Conservation (phyloP, 2,329 filamentous ascomycete species). For the Colletotrichum noveboracense region DNA sequence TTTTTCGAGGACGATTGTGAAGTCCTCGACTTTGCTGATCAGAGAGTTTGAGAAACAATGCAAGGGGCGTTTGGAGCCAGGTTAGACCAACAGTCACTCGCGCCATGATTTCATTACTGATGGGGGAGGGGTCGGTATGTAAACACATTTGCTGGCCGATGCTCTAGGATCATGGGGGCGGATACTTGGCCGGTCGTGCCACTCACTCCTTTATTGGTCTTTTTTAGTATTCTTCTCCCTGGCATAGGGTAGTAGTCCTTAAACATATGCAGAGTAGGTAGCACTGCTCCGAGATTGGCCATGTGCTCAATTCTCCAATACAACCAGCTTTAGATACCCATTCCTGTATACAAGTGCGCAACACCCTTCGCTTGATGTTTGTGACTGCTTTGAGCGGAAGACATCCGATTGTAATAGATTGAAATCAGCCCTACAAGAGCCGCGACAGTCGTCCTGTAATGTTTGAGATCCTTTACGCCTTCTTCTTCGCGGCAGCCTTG, state of each 20-base stretch:
- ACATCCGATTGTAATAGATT: neutral
- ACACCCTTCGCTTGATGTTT: neutral
- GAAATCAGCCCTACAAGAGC: neutral
- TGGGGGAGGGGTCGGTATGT: neutral
- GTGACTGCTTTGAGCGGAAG: neutral
- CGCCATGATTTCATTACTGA: constrained; percentile 1
- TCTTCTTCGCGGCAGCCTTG: constrained; percentile 84
- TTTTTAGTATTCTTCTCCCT: constrained; percentile 8
- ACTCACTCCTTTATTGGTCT: constrained; percentile 20
- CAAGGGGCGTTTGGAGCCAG: constrained; percentile 18
- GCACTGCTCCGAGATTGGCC: neutral
- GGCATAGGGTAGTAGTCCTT: constrained; percentile 15
- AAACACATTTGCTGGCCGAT: neutral
- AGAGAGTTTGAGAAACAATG: constrained; percentile 57
- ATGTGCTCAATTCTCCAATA: constrained; percentile 10
- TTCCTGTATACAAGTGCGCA: neutral
- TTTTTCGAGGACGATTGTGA: constrained; percentile 96
- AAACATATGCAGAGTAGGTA: neutral
- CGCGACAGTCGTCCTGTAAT: neutral
- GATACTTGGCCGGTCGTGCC: constrained; percentile 10
- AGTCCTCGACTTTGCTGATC: constrained; percentile 84
- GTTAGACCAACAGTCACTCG: constrained; percentile 7
- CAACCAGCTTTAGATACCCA: constrained; percentile 20
- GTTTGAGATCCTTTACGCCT: constrained; percentile 62
- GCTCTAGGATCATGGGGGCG: neutral